Evolutionary conservation across 176 grass and related monocot species (phyloP).

Genomic region (Triticum monococcum): DNA sequence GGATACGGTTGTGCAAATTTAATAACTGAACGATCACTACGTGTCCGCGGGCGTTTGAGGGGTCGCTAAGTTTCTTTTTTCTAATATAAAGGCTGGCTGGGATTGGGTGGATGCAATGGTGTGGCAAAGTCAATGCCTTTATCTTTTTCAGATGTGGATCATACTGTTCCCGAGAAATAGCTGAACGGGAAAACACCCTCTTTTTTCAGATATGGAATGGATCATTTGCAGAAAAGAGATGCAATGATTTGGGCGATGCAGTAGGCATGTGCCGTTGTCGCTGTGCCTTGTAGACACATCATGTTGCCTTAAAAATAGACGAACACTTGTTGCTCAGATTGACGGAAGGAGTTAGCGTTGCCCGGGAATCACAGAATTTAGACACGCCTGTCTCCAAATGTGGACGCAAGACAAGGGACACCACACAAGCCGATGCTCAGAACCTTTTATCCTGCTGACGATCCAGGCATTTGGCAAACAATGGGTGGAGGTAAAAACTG

Average conservation of each 20-base stretch:
- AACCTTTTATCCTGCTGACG: conserved; percentile 6
- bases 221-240: conserved; percentile 9
- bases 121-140: not conserved
- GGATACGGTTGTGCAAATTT: too few species aligned
- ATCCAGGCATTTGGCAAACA: conserved; percentile 17
- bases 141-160: conserved; percentile 35
- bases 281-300: not conserved
- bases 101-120: not conserved
- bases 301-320: conserved; percentile 13
- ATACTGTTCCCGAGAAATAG: not conserved
- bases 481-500: conserved; percentile 23
- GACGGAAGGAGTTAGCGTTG: conserved; percentile 15
- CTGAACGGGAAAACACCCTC: not conserved
- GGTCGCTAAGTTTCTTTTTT: too few species aligned
- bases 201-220: conserved; percentile 13
- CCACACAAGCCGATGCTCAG: conserved; percentile 30
- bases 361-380: conserved; percentile 23
- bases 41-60: too few species aligned
- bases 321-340: conserved; percentile 9
- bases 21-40: too few species aligned
- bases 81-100: too few species aligned
- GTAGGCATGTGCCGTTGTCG: conserved; percentile 28
- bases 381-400: conserved; percentile 18
- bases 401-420: conserved; percentile 30
- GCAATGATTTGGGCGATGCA: conserved; percentile 7